These are phyloP conservation scores for Lecanicillium sp. DNA, from an alignment of 2,329 filamentous ascomycete genomes.

Conservation along the genomic window DNA sequence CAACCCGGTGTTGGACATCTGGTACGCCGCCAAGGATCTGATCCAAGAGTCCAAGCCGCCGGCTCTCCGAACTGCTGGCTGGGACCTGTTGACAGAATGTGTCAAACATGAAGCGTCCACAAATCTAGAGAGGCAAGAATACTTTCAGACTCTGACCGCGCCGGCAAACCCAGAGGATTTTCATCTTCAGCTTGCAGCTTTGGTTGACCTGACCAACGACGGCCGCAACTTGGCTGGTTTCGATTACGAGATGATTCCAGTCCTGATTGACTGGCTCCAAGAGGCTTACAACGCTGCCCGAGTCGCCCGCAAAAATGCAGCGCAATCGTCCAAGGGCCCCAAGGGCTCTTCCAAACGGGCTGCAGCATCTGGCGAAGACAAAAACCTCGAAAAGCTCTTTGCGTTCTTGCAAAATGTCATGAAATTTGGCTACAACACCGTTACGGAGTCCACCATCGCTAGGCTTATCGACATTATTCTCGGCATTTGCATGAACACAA, in stretches of 20 bases:
- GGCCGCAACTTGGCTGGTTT: conserved; percentile 58
- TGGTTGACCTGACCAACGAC: conserved; percentile 52
- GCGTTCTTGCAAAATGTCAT: conserved; percentile 58
- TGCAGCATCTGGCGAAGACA: conserved; percentile 43
- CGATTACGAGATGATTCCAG: conserved; percentile 56
- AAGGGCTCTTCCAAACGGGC: conserved; percentile 28
- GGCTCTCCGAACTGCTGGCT: conserved; percentile 49
- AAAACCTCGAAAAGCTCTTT: conserved; percentile 56
- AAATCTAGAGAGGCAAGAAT: conserved; percentile 58
- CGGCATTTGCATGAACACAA: conserved; percentile 60
- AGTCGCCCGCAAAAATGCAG: conserved; percentile 39
- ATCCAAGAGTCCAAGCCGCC: conserved; percentile 48
- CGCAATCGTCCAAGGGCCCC: conserved; percentile 25
- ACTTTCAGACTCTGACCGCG: conserved; percentile 53
- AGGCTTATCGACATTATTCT: conserved; percentile 55
- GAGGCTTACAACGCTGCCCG: conserved; percentile 46
- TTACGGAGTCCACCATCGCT: conserved; percentile 52
- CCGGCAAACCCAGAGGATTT: conserved; percentile 54
- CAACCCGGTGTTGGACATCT: conserved; percentile 52
- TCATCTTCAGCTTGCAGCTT: conserved; percentile 54
- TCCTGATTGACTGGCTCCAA: conserved; percentile 53
- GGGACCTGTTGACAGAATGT: conserved; percentile 58
- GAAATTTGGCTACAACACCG: conserved; percentile 67
- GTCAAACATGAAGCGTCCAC: conserved; percentile 54
- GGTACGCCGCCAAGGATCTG: conserved; percentile 58